These are phyloP conservation scores for Sphaerobolus stellatus DNA, from an alignment of 1,284 basidiomycete genomes.

Conservation along the genomic window DNA sequence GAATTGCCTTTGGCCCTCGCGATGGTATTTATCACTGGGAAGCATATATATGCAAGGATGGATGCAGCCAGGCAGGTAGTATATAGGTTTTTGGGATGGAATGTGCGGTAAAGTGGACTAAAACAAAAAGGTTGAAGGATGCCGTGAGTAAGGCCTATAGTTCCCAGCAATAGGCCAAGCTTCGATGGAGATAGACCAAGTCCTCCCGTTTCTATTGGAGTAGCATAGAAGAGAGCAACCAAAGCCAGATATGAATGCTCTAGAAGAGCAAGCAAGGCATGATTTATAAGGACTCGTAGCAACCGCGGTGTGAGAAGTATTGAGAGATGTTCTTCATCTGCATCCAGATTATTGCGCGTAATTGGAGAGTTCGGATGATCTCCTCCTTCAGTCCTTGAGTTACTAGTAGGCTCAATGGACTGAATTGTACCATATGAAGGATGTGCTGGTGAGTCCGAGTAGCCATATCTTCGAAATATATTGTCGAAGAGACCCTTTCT, in stretches of 20 bases:
- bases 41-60: constrained; percentile 18
- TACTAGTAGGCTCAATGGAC: no score
- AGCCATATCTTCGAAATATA: no score
- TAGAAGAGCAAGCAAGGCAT: constrained; percentile 6
- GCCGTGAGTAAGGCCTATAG: constrained; percentile 21
- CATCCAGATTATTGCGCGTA: no score
- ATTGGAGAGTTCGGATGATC: no score
- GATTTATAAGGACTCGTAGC: constrained; percentile 6
- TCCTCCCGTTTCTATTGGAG: constrained; percentile 23
- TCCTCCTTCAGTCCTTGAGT: no score
- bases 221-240: constrained; percentile 23
- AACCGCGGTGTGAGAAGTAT: constrained; percentile 8
- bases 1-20: constrained; percentile 12
- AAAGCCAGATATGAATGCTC: constrained; percentile 17
- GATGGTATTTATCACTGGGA: constrained; percentile 20
- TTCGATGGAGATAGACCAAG: constrained; percentile 21
- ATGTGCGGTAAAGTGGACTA: constrained; percentile 15
- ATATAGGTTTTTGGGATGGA: constrained; percentile 19
- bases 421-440: constrained; percentile 15
- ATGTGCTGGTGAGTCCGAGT: no score
- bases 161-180: constrained; percentile 22
- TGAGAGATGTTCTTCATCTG: no score
- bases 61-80: constrained; percentile 16
- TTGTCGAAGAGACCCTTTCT: no score
- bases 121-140: constrained; percentile 18